Conservation (phyloP, 176 grass and related monocot species). For the Urochloa ruziziensis region DNA sequence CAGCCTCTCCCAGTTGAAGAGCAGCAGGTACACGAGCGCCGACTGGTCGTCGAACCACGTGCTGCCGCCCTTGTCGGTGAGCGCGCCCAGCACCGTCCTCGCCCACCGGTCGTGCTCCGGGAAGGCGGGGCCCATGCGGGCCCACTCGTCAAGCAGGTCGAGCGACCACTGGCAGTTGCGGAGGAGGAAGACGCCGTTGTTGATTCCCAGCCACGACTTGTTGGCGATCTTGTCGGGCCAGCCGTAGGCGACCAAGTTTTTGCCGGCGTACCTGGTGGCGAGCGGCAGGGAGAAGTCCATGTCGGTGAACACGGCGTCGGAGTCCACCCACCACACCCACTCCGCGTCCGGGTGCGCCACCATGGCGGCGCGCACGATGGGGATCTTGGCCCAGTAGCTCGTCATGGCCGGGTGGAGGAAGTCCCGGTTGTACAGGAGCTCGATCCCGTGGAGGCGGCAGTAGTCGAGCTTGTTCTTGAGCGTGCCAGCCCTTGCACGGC, state of each 20-base stretch:
- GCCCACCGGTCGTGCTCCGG: conserved; percentile 44
- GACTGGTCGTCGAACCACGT: conserved; percentile 67
- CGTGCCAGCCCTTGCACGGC: conserved; percentile 52
- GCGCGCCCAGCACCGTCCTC: not conserved
- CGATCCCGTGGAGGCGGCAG: conserved; percentile 62
- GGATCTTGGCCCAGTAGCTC: conserved; percentile 77
- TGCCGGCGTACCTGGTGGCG: not conserved
- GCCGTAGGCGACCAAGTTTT: conserved; percentile 64
- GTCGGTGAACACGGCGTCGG: conserved; percentile 83
- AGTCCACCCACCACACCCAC: conserved; percentile 94
- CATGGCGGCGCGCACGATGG: conserved; percentile 66
- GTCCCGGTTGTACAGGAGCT: conserved; percentile 72
- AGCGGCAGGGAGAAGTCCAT: conserved; percentile 83
- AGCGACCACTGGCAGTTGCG: conserved; percentile 93
- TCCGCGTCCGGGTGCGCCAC: conserved; percentile 84
- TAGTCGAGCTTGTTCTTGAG: conserved; percentile 96
- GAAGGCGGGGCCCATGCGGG: conserved; percentile 26
- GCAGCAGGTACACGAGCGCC: conserved; percentile 58
- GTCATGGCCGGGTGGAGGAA: conserved; percentile 57
- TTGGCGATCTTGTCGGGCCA: conserved; percentile 35
- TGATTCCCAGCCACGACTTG: conserved; percentile 69
- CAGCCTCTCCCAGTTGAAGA: conserved; percentile 14
- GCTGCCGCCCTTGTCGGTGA: conserved; percentile 45
- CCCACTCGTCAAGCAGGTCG: conserved; percentile 69
- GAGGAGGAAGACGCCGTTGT: conserved; percentile 81